These are phyloP conservation scores for Exophiala lecanii-corni DNA, from an alignment of 2,329 filamentous ascomycete genomes.

Conservation along the genomic window DNA sequence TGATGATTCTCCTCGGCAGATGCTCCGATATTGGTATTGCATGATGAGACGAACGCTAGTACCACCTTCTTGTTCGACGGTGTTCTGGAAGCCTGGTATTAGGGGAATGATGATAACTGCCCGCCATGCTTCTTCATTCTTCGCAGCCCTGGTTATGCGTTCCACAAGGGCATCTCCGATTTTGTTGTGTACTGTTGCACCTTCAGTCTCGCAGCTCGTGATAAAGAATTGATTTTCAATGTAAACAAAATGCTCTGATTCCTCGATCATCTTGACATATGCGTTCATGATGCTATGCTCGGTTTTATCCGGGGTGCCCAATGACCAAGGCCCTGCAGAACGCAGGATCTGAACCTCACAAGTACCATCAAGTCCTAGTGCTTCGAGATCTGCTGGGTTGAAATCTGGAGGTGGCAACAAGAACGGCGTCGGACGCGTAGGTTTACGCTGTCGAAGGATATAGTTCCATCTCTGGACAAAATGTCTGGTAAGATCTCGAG, in stretches of 20 bases:
- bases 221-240: constrained; percentile 99
- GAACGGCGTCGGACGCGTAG: constrained; percentile 89
- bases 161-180: constrained; percentile 94
- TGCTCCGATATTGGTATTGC: constrained; percentile 94
- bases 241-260: constrained; percentile 95
- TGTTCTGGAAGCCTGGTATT: constrained; percentile 98
- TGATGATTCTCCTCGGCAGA: constrained; percentile 84
- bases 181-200: constrained; percentile 81
- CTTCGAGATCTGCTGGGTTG: constrained; percentile 76
- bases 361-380: constrained; percentile 82
- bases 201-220: constrained; percentile 83
- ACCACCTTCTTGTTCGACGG: constrained; percentile 87
- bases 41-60: constrained; percentile 93
- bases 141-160: constrained; percentile 77
- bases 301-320: constrained; percentile 74
- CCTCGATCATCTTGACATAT: constrained; percentile 89
- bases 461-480: constrained; percentile 99
- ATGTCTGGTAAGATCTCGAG: constrained; percentile 86
- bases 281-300: constrained; percentile 96
- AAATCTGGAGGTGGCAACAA: constrained; percentile 91
- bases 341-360: constrained; percentile 95
- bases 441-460: constrained; percentile 83
- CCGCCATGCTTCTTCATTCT: constrained; percentile 84
- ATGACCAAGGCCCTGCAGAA: constrained; percentile 85
- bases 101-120: constrained; percentile 86